A percentile compares a stretch with the other conserved stretches of the same genome.
These are phyloP conservation scores for Boletus huronensis DNA, from an alignment of 768 basidiomycete species.

Conservation along the genomic window DNA sequence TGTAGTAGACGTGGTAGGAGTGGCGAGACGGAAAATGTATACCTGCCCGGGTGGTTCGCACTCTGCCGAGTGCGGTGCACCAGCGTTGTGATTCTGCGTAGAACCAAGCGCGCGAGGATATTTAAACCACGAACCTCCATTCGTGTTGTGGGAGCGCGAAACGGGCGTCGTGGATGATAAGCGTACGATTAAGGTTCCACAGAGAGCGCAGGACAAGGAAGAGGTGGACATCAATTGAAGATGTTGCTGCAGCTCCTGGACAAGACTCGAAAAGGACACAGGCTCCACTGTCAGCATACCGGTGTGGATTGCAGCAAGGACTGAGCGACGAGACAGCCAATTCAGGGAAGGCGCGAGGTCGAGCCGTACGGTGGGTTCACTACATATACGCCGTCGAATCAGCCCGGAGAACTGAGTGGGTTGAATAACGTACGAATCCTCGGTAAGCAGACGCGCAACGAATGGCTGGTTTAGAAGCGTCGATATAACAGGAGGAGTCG, in stretches of 20 bases:
- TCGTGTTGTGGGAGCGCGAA: conserved; percentile 37
- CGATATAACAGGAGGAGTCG: conserved; percentile 62
- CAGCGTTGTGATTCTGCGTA: conserved; percentile 13
- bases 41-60: conserved; percentile 43
- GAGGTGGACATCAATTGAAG: conserved; percentile 43
- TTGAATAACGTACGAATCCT: conserved; percentile 75
- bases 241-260: conserved; percentile 48
- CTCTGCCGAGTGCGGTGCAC: conserved; percentile 33
- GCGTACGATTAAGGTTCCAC: conserved; percentile 55
- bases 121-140: conserved; percentile 61
- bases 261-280: conserved; percentile 55
- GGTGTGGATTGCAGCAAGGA: conserved; percentile 78
- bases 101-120: conserved; percentile 41
- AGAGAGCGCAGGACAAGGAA: conserved; percentile 73
- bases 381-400: conserved; percentile 12
- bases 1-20: conserved; percentile 23
- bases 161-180: conserved; percentile 34
- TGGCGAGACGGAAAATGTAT: conserved; percentile 64
- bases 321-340: conserved; percentile 87
- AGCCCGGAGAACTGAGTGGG: background rate
- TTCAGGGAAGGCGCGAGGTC: conserved; percentile 93
- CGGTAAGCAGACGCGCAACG: conserved; percentile 65
- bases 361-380: conserved; percentile 88
- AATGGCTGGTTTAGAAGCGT: conserved; percentile 78
- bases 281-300: conserved; percentile 91